A percentile compares a stretch with the other conserved stretches of the same genome.
These are phyloP conservation scores for Trichoderma sp. DNA, from an alignment of 2,329 filamentous ascomycete genomes.

Conservation along the genomic window DNA sequence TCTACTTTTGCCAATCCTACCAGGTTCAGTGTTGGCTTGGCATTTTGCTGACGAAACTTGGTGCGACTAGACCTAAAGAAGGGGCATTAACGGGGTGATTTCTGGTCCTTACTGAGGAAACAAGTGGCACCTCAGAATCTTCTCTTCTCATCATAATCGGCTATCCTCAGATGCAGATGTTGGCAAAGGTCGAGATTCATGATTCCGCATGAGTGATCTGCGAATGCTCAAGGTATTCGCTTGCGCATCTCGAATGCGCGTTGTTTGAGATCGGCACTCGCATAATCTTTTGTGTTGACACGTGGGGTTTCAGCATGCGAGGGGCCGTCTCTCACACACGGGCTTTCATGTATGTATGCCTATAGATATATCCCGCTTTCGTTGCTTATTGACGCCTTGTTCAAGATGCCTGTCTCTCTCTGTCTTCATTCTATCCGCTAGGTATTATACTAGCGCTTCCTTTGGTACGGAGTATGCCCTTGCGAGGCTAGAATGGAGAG, in stretches of 20 bases:
- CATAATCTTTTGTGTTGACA: neutral
- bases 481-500: neutral
- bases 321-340: neutral
- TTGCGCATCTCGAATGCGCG: neutral
- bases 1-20: neutral
- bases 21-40: neutral
- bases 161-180: neutral
- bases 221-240: neutral
- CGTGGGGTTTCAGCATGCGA: neutral
- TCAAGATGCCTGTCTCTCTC: conserved; percentile 20
- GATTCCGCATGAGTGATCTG: neutral
- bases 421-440: conserved; percentile 42
- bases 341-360: neutral
- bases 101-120: neutral
- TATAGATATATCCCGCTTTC: neutral
- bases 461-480: conserved; percentile 34
- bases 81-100: neutral
- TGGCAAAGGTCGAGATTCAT: neutral
- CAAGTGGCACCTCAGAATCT: neutral
- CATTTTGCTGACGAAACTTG: neutral
- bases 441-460: conserved; percentile 39
- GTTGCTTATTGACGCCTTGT: neutral
- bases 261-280: neutral
- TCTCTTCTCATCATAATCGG: neutral
- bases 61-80: neutral